A percentile compares a stretch with the other conserved stretches of the same genome.
These are phyloP conservation scores for Ramaria rubella DNA, from an alignment of 768 basidiomycete species.

Conservation along the genomic window DNA sequence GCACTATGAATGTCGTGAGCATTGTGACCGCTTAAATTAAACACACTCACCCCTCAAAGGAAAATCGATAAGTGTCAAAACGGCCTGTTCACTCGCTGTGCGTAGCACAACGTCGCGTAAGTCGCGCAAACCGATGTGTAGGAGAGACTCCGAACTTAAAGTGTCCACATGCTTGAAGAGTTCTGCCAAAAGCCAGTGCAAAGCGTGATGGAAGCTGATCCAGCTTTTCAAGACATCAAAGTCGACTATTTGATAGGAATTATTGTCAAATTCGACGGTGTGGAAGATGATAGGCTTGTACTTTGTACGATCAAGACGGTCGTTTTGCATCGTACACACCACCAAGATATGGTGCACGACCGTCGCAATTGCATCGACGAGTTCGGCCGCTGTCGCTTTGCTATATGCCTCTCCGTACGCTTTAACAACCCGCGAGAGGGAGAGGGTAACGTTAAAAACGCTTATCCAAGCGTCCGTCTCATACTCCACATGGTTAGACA, in stretches of 20 bases:
- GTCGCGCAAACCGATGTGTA: constrained; percentile 44
- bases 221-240: constrained; percentile 77
- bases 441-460: constrained; percentile 92
- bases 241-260: constrained; percentile 53
- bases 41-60: constrained; percentile 70
- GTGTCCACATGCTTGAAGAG: constrained; percentile 76
- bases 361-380: constrained; percentile 58
- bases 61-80: constrained; percentile 78
- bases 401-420: constrained; percentile 81
- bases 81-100: constrained; percentile 56
- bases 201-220: constrained; percentile 89
- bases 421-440: constrained; percentile 81
- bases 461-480: constrained; percentile 97
- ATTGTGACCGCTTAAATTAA: neutral
- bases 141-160: constrained; percentile 49
- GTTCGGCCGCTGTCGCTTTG: constrained; percentile 47
- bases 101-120: constrained; percentile 49
- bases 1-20: constrained; percentile 39
- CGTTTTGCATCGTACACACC: constrained; percentile 62
- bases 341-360: constrained; percentile 68
- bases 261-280: constrained; percentile 56
- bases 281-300: constrained; percentile 61
- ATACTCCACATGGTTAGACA: constrained; percentile 83
- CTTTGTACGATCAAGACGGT: constrained; percentile 59
- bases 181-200: constrained; percentile 88